These are phyloP conservation scores for Coemansia sp. DNA, from an alignment of 192 early-diverging fungal species.

Conservation along the genomic window DNA sequence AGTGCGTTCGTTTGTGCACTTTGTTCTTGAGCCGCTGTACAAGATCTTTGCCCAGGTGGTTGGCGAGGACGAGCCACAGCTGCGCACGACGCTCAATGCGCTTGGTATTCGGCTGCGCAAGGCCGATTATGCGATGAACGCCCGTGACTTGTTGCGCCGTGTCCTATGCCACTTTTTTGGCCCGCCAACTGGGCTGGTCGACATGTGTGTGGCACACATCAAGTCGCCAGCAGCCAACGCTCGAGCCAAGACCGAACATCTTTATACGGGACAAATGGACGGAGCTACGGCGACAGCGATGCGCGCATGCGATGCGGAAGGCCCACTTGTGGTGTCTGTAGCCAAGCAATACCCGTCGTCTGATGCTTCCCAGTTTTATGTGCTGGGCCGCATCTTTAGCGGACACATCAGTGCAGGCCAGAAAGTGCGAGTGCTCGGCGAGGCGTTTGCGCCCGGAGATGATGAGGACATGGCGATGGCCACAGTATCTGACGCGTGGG, in stretches of 20 bases:
- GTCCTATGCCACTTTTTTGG: conserved; percentile 93
- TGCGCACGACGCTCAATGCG: conserved; percentile 70
- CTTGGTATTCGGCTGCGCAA: conserved; percentile 84
- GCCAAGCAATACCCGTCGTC: conserved; percentile 89
- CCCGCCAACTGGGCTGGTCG: conserved; percentile 78
- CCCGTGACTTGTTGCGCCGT: conserved; percentile 79
- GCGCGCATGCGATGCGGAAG: conserved; percentile 77
- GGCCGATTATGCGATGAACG: conserved; percentile 73
- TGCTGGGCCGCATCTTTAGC: conserved; percentile 92
- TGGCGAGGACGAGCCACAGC: conserved; percentile 53
- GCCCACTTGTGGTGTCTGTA: conserved; percentile 90
- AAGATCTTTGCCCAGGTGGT: conserved; percentile 81
- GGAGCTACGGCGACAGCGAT: conserved; percentile 65
- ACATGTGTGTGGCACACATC: conserved; percentile 80
- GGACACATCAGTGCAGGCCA: conserved; percentile 79
- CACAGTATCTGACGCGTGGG: conserved; percentile 69
- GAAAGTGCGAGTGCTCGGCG: conserved; percentile 86
- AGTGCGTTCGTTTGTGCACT: conserved; percentile 91
- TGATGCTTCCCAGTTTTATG: conserved; percentile 83
- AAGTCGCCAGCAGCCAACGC: conserved; percentile 82
- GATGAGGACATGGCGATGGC: conserved; percentile 89
- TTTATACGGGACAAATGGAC: conserved; percentile 66
- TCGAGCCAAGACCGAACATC: conserved; percentile 55
- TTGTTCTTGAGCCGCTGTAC: conserved; percentile 93
- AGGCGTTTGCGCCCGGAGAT: conserved; percentile 84